Evolutionary conservation across 2,329 filamentous ascomycete genomes (phyloP).

Genomic region (Blastomyces percursus): DNA sequence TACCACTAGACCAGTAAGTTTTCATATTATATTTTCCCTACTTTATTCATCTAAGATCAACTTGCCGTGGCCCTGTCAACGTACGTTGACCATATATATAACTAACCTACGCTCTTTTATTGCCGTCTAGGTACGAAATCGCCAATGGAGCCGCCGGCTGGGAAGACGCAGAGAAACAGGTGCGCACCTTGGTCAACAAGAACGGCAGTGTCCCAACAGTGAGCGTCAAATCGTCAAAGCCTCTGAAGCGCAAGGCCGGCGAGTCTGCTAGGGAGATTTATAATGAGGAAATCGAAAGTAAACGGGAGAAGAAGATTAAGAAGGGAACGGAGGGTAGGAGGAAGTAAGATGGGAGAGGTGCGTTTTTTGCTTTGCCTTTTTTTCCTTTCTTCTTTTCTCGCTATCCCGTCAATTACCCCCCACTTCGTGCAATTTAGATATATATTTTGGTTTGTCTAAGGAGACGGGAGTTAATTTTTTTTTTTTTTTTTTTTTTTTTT

Average conservation of each 20-base stretch:
- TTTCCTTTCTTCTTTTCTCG: neutral
- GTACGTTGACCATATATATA: neutral
- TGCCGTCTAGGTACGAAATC: constrained; percentile 32
- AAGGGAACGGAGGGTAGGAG: constrained; percentile 34
- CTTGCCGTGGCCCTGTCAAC: neutral
- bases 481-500: neutral
- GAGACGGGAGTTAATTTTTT: neutral
- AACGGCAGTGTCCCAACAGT: constrained; percentile 48
- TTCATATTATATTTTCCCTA: neutral
- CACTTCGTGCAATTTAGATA: neutral
- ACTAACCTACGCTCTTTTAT: neutral
- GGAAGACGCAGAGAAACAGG: constrained; percentile 61
- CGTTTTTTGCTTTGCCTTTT: constrained; percentile 1
- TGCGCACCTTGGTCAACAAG: constrained; percentile 44
- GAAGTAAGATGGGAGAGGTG: constrained; percentile 17
- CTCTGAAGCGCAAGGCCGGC: constrained; percentile 59
- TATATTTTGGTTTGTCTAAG: neutral
- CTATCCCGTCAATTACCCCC: neutral
- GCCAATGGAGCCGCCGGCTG: constrained; percentile 41
- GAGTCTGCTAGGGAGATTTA: constrained; percentile 42
- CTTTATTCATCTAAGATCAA: neutral
- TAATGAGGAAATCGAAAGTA: constrained; percentile 33
- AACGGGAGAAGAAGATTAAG: constrained; percentile 36
- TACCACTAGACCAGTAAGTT: constrained; percentile 75
- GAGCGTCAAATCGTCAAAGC: constrained; percentile 67